Evolutionary conservation across 441 rosid genomes (phyloP).

Genomic region (Arabidopsis hybrid): DNA sequence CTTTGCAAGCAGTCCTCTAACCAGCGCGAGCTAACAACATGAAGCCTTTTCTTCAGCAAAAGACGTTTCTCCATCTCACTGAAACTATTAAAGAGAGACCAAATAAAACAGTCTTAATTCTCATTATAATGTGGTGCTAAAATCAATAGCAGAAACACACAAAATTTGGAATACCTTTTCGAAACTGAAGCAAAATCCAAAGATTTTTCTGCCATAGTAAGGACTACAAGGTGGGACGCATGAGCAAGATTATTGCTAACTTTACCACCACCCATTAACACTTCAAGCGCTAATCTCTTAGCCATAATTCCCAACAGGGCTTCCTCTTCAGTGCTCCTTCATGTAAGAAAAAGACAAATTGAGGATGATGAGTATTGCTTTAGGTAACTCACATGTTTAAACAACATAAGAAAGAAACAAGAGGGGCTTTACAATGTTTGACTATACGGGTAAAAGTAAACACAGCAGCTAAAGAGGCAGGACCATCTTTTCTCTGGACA

Average conservation of each 20-base stretch:
- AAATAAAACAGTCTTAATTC: constrained; percentile 5
- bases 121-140: constrained; percentile 4
- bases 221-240: constrained; percentile 81
- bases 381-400: constrained; percentile 32
- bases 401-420: constrained; percentile 7
- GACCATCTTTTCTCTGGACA: constrained; percentile 83
- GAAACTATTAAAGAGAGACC: constrained; percentile 52
- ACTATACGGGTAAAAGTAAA: constrained; percentile 56
- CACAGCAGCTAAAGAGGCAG: constrained; percentile 67
- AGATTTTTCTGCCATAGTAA: constrained; percentile 54
- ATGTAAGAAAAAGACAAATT: constrained; percentile 25
- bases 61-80: constrained; percentile 53
- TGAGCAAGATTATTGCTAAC: constrained; percentile 62
- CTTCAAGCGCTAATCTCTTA: constrained; percentile 82
- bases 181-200: constrained; percentile 57
- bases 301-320: constrained; percentile 56
- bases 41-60: constrained; percentile 57
- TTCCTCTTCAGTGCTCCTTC: constrained; percentile 68
- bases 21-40: constrained; percentile 76
- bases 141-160: not conserved
- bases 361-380: constrained; percentile 35
- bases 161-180: constrained; percentile 53
- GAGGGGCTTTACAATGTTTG: constrained; percentile 58
- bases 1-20: constrained; percentile 73
- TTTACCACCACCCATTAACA: constrained; percentile 84